These are phyloP conservation scores for Penstemon davidsonii DNA, from an alignment of 257 asterid genomes.

Conservation along the genomic window DNA sequence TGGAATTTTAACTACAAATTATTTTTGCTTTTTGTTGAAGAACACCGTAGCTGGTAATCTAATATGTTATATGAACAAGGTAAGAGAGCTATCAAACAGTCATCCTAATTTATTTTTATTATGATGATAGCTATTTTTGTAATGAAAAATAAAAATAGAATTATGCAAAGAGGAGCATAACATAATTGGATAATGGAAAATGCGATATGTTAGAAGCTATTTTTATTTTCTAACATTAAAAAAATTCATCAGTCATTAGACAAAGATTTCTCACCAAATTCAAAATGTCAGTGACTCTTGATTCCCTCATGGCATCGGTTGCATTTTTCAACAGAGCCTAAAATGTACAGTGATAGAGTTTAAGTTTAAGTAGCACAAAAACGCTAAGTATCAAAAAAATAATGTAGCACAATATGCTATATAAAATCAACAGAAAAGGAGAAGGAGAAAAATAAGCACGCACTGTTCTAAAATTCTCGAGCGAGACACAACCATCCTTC, in stretches of 20 bases:
- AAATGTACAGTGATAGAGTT: not conserved
- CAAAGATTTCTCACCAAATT: constrained; percentile 59
- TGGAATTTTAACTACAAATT: too few species aligned
- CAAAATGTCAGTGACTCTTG: constrained; percentile 81
- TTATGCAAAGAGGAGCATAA: not conserved
- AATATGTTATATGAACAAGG: too few species aligned
- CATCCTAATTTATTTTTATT: too few species aligned
- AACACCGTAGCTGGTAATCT: too few species aligned
- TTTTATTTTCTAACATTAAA: not conserved
- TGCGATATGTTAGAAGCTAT: too few species aligned
- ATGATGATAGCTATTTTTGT: too few species aligned
- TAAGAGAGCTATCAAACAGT: too few species aligned
- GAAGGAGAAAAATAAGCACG: constrained; percentile 27
- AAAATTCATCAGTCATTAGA: not conserved
- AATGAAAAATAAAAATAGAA: too few species aligned
- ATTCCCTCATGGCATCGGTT: constrained; percentile 96
- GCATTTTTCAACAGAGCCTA: constrained; percentile 80
- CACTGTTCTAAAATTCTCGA: constrained; percentile 74
- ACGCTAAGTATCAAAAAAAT: too few species aligned
- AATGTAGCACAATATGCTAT: not conserved
- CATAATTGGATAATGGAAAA: not conserved
- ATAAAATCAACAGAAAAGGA: constrained; percentile 9
- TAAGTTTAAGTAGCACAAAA: not conserved
- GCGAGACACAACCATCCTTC: constrained; percentile 68
- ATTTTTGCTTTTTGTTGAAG: too few species aligned